Evolutionary conservation across 805 yeast species (phyloP).

Genomic region (Candida broadrunensis): DNA sequence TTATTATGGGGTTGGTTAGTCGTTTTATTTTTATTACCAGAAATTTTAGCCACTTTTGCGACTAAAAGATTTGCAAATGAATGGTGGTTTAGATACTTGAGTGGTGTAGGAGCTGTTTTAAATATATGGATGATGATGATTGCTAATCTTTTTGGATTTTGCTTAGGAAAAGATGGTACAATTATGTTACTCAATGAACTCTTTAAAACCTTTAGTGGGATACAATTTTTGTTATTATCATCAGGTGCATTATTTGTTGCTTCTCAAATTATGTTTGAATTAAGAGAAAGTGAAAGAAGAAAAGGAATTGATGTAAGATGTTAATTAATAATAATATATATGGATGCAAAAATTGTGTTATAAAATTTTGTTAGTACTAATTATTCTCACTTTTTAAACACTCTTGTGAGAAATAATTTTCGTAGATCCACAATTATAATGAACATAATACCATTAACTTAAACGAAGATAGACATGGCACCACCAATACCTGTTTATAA

Average conservation of each 20-base stretch:
- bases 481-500: conserved; percentile 43
- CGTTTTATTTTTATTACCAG: conserved; percentile 85
- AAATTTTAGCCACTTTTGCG: conserved; percentile 57
- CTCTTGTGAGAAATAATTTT: no score
- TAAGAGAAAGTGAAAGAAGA: conserved; percentile 82
- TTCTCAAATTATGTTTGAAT: conserved; percentile 90
- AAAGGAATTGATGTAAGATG: conserved; percentile 82
- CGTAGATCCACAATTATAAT: no score
- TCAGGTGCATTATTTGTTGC: conserved; percentile 74
- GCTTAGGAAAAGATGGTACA: conserved; percentile 88
- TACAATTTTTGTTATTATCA: conserved; percentile 58
- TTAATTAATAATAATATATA: conserved; percentile 19
- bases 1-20: conserved; percentile 96
- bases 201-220: conserved; percentile 69
- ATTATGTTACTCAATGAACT: conserved; percentile 60
- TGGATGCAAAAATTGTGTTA: no score
- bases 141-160: conserved; percentile 93
- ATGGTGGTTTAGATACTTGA: conserved; percentile 76
- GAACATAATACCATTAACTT: no score
- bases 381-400: no score
- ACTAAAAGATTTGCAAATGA: conserved; percentile 37
- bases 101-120: conserved; percentile 83
- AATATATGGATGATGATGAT: conserved; percentile 98
- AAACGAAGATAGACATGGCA: conserved; percentile 26
- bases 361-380: no score